Evolutionary conservation across 176 grass and related monocot genomes (phyloP).

Genomic region (Puya raimondii): DNA sequence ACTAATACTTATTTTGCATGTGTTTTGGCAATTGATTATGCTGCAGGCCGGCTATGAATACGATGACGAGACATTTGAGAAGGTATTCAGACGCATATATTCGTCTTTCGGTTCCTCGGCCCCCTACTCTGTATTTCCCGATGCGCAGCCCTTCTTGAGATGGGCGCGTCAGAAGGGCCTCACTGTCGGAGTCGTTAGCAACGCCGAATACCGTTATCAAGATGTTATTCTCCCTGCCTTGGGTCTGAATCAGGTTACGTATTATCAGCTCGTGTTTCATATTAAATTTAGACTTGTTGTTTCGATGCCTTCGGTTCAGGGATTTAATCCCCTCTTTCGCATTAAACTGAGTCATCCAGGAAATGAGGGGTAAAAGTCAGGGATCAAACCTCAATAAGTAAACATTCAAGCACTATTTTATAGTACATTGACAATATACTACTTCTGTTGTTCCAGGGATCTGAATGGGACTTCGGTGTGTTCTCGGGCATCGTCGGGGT

Average conservation of each 20-base stretch:
- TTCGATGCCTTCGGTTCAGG: not conserved
- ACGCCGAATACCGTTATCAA: conserved; percentile 89
- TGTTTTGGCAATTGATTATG: conserved; percentile 3
- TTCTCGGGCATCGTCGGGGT: conserved; percentile 55
- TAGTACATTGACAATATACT: too few relatives aligned
- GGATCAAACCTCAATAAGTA: too few relatives aligned
- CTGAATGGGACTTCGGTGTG: conserved; percentile 50
- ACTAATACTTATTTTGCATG: not conserved
- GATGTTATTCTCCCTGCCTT: conserved; percentile 83
- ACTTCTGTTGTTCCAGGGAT: conserved; percentile 19
- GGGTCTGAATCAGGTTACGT: conserved; percentile 44
- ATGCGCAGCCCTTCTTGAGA: conserved; percentile 70
- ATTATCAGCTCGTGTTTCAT: not conserved
- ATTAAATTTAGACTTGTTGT: not conserved
- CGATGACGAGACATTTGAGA: conserved; percentile 91
- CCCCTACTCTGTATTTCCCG: conserved; percentile 68
- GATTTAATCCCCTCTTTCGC: too few relatives aligned
- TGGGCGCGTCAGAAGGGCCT: conserved; percentile 58
- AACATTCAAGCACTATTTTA: too few relatives aligned
- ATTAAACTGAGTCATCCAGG: too few relatives aligned
- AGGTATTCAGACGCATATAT: conserved; percentile 86
- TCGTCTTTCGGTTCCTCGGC: conserved; percentile 86
- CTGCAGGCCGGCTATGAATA: conserved; percentile 91
- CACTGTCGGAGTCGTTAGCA: conserved; percentile 78
- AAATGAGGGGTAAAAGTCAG: too few relatives aligned